Evolutionary conservation across 1,284 basidiomycete genomes (phyloP).

Genomic region (Rhodotorula sp.): DNA sequence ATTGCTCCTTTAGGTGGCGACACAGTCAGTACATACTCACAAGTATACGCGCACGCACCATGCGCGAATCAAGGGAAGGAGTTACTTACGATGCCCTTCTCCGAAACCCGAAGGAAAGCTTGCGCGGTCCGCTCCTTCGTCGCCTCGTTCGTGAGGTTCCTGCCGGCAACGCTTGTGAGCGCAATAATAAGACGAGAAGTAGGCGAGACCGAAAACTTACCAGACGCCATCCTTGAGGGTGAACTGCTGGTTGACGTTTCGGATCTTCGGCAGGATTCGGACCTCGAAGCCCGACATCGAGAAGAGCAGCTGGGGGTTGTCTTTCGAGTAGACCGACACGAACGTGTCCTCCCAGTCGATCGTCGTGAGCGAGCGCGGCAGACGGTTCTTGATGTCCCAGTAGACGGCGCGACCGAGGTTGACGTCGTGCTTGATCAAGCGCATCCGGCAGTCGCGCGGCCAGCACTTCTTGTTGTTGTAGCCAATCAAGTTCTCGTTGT

Average conservation of each 20-base stretch:
- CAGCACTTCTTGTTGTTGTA: conserved; percentile 99
- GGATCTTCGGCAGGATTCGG: conserved; percentile 90
- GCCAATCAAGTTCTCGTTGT: conserved; percentile 71
- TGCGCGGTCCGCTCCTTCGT: conserved; percentile 97
- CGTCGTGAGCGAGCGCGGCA: conserved; percentile 92
- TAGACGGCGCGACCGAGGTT: conserved; percentile 97
- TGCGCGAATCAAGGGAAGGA: background rate
- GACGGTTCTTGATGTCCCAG: conserved; percentile 98
- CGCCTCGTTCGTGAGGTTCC: conserved; percentile 64
- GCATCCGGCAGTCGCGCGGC: conserved; percentile 98
- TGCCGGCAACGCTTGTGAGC: background rate
- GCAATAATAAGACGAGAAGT: background rate
- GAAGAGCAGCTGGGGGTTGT: conserved; percentile 97
- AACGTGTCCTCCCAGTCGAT: conserved; percentile 99
- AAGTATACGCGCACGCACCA: background rate
- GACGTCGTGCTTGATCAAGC: conserved; percentile 98
- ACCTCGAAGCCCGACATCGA: conserved; percentile 98
- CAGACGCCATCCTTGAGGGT: conserved; percentile 52
- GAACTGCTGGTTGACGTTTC: conserved; percentile 93
- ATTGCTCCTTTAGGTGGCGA: background rate
- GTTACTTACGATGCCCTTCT: background rate
- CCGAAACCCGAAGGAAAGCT: conserved; percentile 94
- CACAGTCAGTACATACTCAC: background rate
- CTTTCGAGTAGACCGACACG: conserved; percentile 83
- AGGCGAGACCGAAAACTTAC: background rate